These are phyloP conservation scores for Hygrophila difformis DNA, from an alignment of 257 asterid genomes.

Conservation along the genomic window DNA sequence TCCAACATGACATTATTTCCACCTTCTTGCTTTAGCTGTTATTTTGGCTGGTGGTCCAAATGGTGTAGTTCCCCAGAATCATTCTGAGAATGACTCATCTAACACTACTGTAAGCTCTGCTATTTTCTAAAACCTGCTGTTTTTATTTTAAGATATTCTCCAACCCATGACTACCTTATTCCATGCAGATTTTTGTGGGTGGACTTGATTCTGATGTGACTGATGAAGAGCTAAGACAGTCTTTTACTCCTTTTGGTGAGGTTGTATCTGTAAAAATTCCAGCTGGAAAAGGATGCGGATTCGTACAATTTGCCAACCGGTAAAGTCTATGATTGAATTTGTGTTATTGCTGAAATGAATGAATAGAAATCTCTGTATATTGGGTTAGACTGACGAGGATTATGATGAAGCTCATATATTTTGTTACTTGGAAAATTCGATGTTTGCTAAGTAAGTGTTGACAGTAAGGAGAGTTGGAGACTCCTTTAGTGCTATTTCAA, in stretches of 20 bases:
- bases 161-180: conserved; percentile 4
- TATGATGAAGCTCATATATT: neutral
- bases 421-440: too few species aligned
- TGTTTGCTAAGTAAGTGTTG: too few species aligned
- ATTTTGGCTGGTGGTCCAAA: conserved; percentile 85
- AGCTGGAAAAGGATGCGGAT: conserved; percentile 94
- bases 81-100: conserved; percentile 56
- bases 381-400: too few species aligned
- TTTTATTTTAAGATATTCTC: conserved; percentile 3
- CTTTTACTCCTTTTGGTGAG: conserved; percentile 78
- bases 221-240: conserved; percentile 75
- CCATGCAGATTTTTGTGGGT: conserved; percentile 50
- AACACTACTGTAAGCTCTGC: conserved; percentile 82
- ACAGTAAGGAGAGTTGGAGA: too few species aligned
- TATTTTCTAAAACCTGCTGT: conserved; percentile 15
- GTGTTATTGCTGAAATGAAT: neutral
- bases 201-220: conserved; percentile 85
- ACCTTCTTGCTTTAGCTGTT: conserved; percentile 47
- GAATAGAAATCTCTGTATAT: neutral
- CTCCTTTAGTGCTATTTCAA: too few species aligned
- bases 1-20: conserved; percentile 10
- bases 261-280: conserved; percentile 88
- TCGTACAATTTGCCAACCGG: conserved; percentile 83
- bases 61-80: conserved; percentile 42
- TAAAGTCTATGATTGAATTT: conserved; percentile 19